Percentiles rank a stretch among this genome's conserved stretches.
phyloP scores from a whole-genome alignment of 495 filamentous ascomycete genomes.

The Penicillium pulvis region DNA sequence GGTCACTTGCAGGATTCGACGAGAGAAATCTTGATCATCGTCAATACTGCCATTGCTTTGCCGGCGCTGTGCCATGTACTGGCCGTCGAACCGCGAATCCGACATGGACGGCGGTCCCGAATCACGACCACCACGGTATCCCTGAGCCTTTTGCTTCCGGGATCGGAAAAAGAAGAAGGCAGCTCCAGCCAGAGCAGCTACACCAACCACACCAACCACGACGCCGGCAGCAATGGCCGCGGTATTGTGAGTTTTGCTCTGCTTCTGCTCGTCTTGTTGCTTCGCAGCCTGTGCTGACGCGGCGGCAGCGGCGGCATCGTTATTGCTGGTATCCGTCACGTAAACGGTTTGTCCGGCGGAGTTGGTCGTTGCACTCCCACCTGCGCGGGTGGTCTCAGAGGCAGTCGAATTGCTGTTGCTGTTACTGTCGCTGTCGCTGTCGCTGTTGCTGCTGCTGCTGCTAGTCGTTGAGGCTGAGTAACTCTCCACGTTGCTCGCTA shows the following conservation, averaged over 20 bases:
- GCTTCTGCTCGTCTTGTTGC: slow-evolving; percentile 17
- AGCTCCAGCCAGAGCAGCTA: slow-evolving; percentile 65
- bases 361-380: slow-evolving; percentile 23
- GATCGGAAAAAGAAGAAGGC: slow-evolving; percentile 75
- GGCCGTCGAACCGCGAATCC: slow-evolving; percentile 86
- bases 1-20: slow-evolving; percentile 82
- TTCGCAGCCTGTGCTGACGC: neutral
- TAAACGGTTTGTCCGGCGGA: slow-evolving; percentile 39
- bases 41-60: slow-evolving; percentile 97
- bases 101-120: slow-evolving; percentile 44
- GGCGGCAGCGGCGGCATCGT: slow-evolving; percentile 7
- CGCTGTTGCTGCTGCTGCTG: slow-evolving; percentile 19
- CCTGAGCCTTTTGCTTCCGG: slow-evolving; percentile 72
- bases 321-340: slow-evolving; percentile 34
- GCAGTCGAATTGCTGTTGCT: slow-evolving; percentile 11
- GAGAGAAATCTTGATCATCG: slow-evolving; percentile 96
- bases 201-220: slow-evolving; percentile 77
- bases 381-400: slow-evolving; percentile 23
- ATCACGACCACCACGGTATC: slow-evolving; percentile 62
- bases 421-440: slow-evolving; percentile 8
- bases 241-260: slow-evolving; percentile 52
- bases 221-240: slow-evolving; percentile 86
- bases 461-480: slow-evolving; percentile 20
- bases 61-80: slow-evolving; percentile 78
- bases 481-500: slow-evolving; percentile 26